Base-by-base conservation (phyloP, 257 asterid genomes). In the Capsicum chinense region DNA sequence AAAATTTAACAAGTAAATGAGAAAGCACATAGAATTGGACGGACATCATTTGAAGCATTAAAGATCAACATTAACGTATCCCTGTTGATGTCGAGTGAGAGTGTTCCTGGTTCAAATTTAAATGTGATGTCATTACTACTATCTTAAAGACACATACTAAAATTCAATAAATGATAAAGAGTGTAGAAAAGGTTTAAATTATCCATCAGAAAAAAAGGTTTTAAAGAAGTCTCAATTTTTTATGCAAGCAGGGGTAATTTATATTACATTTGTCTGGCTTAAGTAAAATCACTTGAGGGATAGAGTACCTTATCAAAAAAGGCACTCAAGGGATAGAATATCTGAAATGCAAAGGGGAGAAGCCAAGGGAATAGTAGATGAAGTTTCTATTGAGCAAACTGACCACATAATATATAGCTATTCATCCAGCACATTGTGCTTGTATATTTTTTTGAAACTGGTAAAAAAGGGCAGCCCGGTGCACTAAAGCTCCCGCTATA, bases 11-110 rank as follows among this genome's bases (percentile, higher is more conserved):
- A 64, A 26, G 44, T 13, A 64, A 64, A 64, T 33, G 71, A 12
- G 7, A 64, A 33, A 64, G 44, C 71, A 64, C 71, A 33, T 26
- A 11, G 8, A 64, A 64, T 64, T 35, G 47, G 44, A 26, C 47
- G 71, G 71, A 64, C 17, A 64, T 64, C 71, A 64, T 26, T 33
- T 64, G 71, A 64, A 64, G 47, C n/a, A 33, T 33, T 64, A 64
- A 33, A 64, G 9, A 26, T 26, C 44, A 64, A 64, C 71, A 64
- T 33, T 64, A 64, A 64, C 9, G 33, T 64, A 44, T 64, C 71
- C 12, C 71, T 26, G 16, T 12, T 64, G 71, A 26, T 11, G 71
- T 33, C 47, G 9, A 44, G 47, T 33, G 73, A 35, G 19, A 47
- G 6, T 33, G 73, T 33, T 66, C 48, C 19, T 66, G 73, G 19